Conservation (phyloP, 2,329 filamentous ascomycete species). For the Fusarium sp. region DNA sequence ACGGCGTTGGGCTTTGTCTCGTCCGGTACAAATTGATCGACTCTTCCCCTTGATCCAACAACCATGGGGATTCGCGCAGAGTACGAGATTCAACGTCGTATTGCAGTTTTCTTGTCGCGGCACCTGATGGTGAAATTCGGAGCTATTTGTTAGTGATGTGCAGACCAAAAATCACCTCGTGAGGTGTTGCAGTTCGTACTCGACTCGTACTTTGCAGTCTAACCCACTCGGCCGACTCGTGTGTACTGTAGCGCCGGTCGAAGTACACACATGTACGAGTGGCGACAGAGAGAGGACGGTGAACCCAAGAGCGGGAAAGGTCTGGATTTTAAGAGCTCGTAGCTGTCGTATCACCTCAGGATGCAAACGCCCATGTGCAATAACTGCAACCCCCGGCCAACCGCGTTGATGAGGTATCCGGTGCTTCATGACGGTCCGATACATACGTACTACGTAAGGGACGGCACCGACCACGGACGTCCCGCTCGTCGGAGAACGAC, state of each 20-base stretch:
- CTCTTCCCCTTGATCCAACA: not conserved
- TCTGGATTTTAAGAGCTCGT: conserved; percentile 4
- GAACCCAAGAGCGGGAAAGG: conserved; percentile 18
- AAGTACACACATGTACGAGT: conserved; percentile 18
- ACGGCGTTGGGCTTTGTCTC: conserved; percentile 15
- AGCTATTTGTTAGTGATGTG: not conserved
- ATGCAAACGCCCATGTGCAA: not conserved
- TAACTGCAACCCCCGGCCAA: not conserved
- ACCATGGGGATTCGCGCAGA: not conserved
- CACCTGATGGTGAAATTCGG: conserved; percentile 25
- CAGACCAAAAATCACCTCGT: not conserved
- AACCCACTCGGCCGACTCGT: conserved; percentile 30
- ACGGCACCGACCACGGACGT: not conserved
- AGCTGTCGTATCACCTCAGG: not conserved
- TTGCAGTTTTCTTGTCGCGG: conserved; percentile 19
- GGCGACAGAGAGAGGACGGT: conserved; percentile 9
- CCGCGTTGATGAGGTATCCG: not conserved
- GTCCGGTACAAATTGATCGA: conserved; percentile 19
- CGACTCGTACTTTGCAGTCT: conserved; percentile 16
- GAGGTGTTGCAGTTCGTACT: conserved; percentile 17
- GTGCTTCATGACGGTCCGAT: not conserved
- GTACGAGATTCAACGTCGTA: conserved; percentile 28
- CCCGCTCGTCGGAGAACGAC: not conserved
- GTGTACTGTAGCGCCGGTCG: conserved; percentile 5
- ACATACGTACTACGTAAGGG: not conserved